These are phyloP conservation scores for Lyophyllum atratum DNA, from an alignment of 768 basidiomycete genomes.

Conservation along the genomic window DNA sequence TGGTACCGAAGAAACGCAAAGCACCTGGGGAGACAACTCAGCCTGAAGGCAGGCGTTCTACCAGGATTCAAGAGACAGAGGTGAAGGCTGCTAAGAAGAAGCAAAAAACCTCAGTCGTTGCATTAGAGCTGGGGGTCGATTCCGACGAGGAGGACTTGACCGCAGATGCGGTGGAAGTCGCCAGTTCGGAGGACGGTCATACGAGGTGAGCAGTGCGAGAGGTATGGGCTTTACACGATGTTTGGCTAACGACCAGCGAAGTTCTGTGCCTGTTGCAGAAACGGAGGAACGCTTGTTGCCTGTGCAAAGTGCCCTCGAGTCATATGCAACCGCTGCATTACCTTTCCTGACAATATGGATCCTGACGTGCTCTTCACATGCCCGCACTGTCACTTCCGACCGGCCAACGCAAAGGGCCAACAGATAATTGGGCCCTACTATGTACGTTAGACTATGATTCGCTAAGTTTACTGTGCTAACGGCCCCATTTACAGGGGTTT, in stretches of 20 bases:
- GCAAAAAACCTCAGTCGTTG: too few relatives aligned
- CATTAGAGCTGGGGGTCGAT: too few relatives aligned
- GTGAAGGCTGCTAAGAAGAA: background rate
- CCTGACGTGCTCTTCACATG: background rate
- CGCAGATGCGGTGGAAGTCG: too few relatives aligned
- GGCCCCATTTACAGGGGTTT: background rate
- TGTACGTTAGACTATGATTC: background rate
- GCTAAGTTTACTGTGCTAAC: background rate
- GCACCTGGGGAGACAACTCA: background rate
- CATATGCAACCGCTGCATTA: background rate
- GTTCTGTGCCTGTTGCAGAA: background rate
- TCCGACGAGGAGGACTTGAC: too few relatives aligned
- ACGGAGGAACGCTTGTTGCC: background rate
- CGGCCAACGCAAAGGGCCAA: background rate
- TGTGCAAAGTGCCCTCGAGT: background rate
- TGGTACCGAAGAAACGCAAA: background rate
- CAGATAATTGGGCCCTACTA: background rate
- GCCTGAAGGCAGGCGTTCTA: background rate
- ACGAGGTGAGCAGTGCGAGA: too few relatives aligned
- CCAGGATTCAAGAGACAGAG: background rate
- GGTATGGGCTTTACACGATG: background rate
- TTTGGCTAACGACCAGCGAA: background rate
- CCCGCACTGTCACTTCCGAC: background rate
- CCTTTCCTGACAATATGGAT: background rate
- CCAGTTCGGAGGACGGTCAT: too few relatives aligned